Conservation (phyloP, 495 filamentous ascomycete genomes). For the Aspergillus coremiiformis region DNA sequence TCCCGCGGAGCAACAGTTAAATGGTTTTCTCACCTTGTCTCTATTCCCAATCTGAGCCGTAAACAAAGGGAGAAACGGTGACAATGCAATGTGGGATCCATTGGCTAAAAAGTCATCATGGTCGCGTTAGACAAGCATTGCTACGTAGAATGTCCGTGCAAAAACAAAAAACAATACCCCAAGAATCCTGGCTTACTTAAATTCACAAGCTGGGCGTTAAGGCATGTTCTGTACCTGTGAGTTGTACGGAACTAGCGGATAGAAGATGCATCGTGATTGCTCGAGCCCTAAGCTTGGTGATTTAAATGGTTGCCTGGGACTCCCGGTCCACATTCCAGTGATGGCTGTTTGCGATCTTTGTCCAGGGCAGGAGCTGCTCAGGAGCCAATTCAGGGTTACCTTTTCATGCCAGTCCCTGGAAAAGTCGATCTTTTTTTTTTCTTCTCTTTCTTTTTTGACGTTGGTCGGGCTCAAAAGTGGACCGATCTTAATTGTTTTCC, state of each 20-base stretch:
- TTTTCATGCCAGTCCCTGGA: no score
- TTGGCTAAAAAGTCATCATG: not conserved
- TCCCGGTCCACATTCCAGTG: not conserved
- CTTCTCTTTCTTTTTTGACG: no score
- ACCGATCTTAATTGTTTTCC: no score
- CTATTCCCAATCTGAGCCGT: not conserved
- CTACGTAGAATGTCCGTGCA: not conserved
- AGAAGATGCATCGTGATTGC: no score
- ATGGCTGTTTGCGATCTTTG: no score
- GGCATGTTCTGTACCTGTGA: not conserved
- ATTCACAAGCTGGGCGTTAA: not conserved
- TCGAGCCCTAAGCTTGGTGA: not conserved
- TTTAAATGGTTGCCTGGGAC: not conserved
- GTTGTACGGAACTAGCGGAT: not conserved
- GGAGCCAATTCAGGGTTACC: no score
- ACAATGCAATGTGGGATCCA: not conserved
- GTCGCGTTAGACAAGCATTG: not conserved
- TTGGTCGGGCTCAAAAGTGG: no score
- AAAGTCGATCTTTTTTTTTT: no score
- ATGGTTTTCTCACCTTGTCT: not conserved
- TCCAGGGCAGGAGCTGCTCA: no score
- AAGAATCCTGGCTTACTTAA: not conserved
- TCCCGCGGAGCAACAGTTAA: not conserved
- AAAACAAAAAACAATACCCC: no score
- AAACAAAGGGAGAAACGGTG: not conserved